A percentile compares a stretch with the other conserved stretches of the same genome.
phyloP scores from a whole-genome alignment of 2,329 filamentous ascomycete genomes.

The Thyridium curvatum region DNA sequence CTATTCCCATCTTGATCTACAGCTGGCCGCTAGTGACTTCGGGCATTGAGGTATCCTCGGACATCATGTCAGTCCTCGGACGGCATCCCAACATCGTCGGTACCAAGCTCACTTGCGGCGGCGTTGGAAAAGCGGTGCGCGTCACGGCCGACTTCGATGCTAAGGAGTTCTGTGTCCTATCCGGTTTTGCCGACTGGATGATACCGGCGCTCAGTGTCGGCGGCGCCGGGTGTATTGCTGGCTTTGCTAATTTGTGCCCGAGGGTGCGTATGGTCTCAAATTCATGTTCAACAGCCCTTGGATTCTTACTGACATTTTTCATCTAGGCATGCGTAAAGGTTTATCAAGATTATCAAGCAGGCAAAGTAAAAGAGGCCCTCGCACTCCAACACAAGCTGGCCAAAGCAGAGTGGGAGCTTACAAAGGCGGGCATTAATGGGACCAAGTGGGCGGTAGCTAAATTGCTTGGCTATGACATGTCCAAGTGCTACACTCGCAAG shows the following conservation, averaged over 20 bases:
- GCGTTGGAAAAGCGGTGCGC: slow-evolving; percentile 54
- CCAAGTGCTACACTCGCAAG: slow-evolving; percentile 43
- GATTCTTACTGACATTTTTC: too few relatives aligned
- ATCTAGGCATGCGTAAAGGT: slow-evolving; percentile 36
- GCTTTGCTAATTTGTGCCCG: slow-evolving; percentile 54
- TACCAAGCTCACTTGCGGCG: slow-evolving; percentile 50
- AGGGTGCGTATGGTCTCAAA: too few relatives aligned
- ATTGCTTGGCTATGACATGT: slow-evolving; percentile 43
- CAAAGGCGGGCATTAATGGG: slow-evolving; percentile 52
- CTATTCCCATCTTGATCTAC: slow-evolving; percentile 47
- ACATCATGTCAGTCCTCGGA: slow-evolving; percentile 38
- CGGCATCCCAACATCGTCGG: slow-evolving; percentile 47
- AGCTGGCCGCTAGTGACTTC: slow-evolving; percentile 49
- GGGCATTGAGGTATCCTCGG: slow-evolving; percentile 45
- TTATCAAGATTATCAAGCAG: slow-evolving; percentile 39
- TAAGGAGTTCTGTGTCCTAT: slow-evolving; percentile 57
- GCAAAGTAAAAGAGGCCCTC: slow-evolving; percentile 39
- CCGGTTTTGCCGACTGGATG: slow-evolving; percentile 66
- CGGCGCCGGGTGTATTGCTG: slow-evolving; percentile 50
- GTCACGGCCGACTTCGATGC: slow-evolving; percentile 39
- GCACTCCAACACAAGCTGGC: slow-evolving; percentile 43
- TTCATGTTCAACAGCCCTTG: too few relatives aligned
- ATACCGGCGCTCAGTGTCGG: slow-evolving; percentile 53
- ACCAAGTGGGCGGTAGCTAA: slow-evolving; percentile 53
- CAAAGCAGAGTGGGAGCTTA: slow-evolving; percentile 48